Conservation (phyloP, 2,329 filamentous ascomycete genomes). For the Pestalotiopsis sp. region DNA sequence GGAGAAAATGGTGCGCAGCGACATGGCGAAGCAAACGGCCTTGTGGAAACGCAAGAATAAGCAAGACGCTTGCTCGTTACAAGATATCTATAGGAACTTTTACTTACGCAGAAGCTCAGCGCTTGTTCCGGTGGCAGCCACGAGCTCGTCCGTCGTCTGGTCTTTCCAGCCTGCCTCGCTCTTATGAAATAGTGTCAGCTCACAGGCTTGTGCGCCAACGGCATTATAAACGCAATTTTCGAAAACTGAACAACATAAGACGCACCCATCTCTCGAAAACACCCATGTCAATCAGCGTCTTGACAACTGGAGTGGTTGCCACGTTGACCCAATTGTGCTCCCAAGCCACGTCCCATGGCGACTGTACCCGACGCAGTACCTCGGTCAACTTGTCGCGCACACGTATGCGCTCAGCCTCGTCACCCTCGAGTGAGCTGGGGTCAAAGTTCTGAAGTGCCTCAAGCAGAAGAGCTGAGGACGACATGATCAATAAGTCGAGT, state of each 20-base stretch:
- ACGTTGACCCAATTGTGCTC: neutral
- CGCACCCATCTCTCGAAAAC: neutral
- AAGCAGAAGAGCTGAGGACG: neutral
- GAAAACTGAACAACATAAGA: neutral
- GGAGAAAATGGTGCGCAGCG: slow-evolving; percentile 36
- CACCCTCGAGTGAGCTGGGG: neutral
- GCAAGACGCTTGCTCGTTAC: too few relatives aligned
- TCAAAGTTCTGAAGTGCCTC: neutral
- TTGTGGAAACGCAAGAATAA: slow-evolving; percentile 10
- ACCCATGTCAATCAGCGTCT: neutral
- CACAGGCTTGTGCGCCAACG: too few relatives aligned
- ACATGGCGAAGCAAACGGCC: slow-evolving; percentile 39
- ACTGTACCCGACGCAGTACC: neutral
- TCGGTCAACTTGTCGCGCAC: neutral
- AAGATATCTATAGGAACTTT: neutral
- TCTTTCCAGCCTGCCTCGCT: neutral
- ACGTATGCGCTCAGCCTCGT: neutral
- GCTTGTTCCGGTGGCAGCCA: neutral
- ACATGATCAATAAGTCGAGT: neutral
- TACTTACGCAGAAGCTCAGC: neutral
- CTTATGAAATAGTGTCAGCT: neutral
- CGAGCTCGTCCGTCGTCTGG: neutral
- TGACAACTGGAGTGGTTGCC: neutral
- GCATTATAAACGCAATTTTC: neutral
- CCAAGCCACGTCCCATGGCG: neutral